Base-by-base conservation (phyloP, 352 stramenopile genomes). In the Saprolegnia parasitica region DNA sequence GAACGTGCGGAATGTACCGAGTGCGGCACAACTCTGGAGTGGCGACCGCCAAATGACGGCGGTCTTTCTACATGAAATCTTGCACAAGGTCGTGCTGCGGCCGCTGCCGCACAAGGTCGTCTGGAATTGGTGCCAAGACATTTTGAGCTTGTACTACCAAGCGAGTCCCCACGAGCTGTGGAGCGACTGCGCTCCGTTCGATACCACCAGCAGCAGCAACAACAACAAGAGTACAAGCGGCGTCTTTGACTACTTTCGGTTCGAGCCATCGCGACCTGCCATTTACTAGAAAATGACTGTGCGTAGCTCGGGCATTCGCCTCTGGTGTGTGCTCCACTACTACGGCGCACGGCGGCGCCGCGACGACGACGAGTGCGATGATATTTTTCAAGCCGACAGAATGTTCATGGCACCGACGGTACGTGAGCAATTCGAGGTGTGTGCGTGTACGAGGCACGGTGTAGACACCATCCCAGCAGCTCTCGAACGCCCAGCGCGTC, bases 281-380 rank as follows among this genome's bases (percentile, higher is more conserved):
- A n/a, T n/a, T n/a, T n/a, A n/a, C n/a, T n/a, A n/a, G n/a, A n/a
- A n/a, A n/a, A n/a, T n/a, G n/a, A 58, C 29, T 16, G 10, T 20
- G 20, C 42, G 20, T 65, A 68, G 62, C 13, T 21, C 40, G 13
- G 50, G 62, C 29, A 0, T 68, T 16, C 62, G 62, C 2, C 18
- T 68, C 5, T 68, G 62, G 62, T 68, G 62, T 32, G 20, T 68
- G 20, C 29, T 68, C 13, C 62, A 68, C 16, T 68, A 68, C 20
- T 68, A 68, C 21, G 46, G 50, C 40, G 29, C 29, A 35, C 29
- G 54, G 56, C 62, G 62, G 37, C 40, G 46, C 62, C 16, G 6
- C 40, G 15, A 16, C 26, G 62, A 35, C 29, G 15, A 16, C 26
- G 62, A 35, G 2, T 5, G 29, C 29, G 24, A 68, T 4, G 35